phyloP scores from a whole-genome alignment of 345 rosid species.

The Balakata baccata region DNA sequence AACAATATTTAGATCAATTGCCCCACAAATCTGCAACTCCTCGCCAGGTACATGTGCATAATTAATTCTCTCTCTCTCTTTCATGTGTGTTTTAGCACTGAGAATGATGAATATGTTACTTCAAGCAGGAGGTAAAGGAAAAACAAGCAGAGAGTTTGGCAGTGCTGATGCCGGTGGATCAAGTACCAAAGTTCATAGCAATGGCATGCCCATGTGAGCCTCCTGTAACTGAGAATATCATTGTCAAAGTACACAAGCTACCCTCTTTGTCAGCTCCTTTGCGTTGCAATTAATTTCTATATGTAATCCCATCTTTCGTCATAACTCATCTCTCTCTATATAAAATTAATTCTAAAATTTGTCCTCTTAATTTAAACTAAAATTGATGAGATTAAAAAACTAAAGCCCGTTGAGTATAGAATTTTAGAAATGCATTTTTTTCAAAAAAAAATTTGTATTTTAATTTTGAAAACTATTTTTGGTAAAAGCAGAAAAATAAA shows the following conservation, averaged over 20 bases:
- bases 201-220: constrained; percentile 36
- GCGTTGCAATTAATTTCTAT: neutral
- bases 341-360: no score
- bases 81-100: no score
- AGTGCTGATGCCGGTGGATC: constrained; percentile 51
- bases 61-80: no score
- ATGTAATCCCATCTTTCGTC: neutral
- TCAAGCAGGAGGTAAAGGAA: constrained; percentile 18
- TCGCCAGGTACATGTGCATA: constrained; percentile 9
- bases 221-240: constrained; percentile 3
- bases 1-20: neutral
- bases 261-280: neutral
- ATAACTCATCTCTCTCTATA: no score
- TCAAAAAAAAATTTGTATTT: no score
- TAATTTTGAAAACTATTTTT: no score
- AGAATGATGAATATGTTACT: neutral
- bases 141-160: constrained; percentile 23
- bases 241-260: constrained; percentile 12
- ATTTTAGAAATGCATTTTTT: no score
- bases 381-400: no score
- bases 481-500: no score
- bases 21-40: constrained; percentile 23
- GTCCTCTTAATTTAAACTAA: no score
- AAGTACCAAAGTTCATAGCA: constrained; percentile 46
- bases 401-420: no score